Conservation (phyloP, 495 filamentous ascomycete genomes). For the Lichenothelia convexa region DNA sequence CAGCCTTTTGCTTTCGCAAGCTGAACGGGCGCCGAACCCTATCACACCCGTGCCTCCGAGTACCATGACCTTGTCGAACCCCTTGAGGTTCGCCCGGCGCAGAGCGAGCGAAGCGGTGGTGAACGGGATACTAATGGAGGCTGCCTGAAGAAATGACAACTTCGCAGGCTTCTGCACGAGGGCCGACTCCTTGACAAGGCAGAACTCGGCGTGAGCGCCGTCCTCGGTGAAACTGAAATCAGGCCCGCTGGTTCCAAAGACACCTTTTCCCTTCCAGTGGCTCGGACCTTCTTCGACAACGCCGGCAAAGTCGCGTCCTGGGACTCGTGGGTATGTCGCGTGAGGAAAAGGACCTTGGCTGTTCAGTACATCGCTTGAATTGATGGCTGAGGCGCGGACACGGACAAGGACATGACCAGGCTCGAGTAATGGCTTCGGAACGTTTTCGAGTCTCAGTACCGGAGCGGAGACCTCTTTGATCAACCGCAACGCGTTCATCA, state of each 20-base stretch:
- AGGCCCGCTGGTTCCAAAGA: constrained; percentile 19
- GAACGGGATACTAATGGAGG: constrained; percentile 18
- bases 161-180: constrained; percentile 15
- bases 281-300: constrained; percentile 10
- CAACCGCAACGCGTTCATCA: no score
- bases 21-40: no score
- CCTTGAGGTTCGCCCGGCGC: constrained; percentile 10
- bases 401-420: no score
- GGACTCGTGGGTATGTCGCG: constrained; percentile 2
- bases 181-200: constrained; percentile 13
- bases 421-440: no score
- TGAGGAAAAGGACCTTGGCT: no score
- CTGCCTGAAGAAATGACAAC: constrained; percentile 13
- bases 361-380: no score
- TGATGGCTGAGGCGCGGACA: no score
- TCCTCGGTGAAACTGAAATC: constrained; percentile 12
- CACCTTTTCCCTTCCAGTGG: constrained; percentile 12
- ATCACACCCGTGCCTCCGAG: constrained; percentile 21
- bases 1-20: no score
- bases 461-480: no score
- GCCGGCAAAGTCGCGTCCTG: constrained; percentile 23
- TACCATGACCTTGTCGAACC: constrained; percentile 21
- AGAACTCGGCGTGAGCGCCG: constrained; percentile 22
- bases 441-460: no score
- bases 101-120: constrained; percentile 19